Evolutionary conservation across 768 basidiomycete species (phyloP).

Genomic region (Polyporus arcularius): DNA sequence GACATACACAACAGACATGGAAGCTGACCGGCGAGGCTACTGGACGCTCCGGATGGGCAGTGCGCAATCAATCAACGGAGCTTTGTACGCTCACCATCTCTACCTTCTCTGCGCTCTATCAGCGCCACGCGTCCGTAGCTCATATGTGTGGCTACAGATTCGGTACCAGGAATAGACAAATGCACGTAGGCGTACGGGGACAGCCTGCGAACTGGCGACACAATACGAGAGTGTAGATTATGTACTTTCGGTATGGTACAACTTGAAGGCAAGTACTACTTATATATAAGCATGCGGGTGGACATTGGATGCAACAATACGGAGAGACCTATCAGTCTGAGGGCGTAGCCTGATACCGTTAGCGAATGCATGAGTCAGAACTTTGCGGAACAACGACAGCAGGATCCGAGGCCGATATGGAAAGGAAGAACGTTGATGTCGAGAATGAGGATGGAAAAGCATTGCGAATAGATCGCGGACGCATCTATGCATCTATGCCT

Average conservation of each 20-base stretch:
- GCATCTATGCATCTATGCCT: background rate
- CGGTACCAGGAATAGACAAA: too few relatives aligned
- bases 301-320: background rate
- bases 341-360: background rate
- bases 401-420: background rate
- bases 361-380: background rate
- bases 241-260: slow-evolving; percentile 5
- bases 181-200: too few relatives aligned
- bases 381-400: background rate
- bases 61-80: too few relatives aligned
- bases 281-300: background rate
- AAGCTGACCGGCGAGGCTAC: background rate
- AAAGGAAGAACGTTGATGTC: too few relatives aligned
- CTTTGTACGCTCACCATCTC: too few relatives aligned
- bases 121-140: too few relatives aligned
- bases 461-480: background rate
- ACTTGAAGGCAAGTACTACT: background rate
- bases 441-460: too few relatives aligned
- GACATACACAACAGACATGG: too few relatives aligned
- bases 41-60: background rate
- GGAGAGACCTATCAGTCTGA: background rate
- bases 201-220: background rate
- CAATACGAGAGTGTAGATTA: background rate
- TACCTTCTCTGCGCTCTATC: too few relatives aligned
- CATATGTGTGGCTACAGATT: too few relatives aligned